Evolutionary conservation across 2,329 filamentous ascomycete genomes (phyloP), one percentile per base, ranked within the genome.

Genomic region (Periconia macrospinosa): DNA sequence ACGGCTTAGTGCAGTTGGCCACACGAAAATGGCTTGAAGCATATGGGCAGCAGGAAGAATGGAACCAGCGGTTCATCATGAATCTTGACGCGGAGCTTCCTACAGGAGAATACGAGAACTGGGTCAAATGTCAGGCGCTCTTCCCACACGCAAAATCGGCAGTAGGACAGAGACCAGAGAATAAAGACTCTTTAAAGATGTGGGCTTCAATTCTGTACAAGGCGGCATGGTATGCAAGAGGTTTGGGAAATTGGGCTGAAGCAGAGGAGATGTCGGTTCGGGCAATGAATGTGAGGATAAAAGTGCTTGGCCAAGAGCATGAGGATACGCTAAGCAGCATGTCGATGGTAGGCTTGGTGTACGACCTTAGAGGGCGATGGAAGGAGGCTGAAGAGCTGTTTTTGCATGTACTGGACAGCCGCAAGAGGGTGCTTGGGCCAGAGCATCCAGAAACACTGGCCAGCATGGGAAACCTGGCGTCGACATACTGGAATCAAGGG

Each of bases 91-190:
- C 13, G 15, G 43, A 27, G 17, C 48, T 54, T 20, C 54, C 54
- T 2, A 49, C 10, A 35, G 47, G 44, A 40, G 18, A 51, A n/a
- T 49, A 50, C 40, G 47, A 50, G 30, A 56, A 56, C 30, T 72
- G 65, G 69, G 23, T 54, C 46, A 62, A 14, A 30, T 74, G 68
- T 47, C 58, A 59, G 47, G 27, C 44, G n/a, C 64, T 74, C 8
- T 68, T 67, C 45, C 57, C 70, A 40, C 69, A 74, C 59, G 67
- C 59, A 1, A 48, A 53, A 47, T 54, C 37, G 46, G 52, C 52
- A 14, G 18, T 30, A 13, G 48, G 50, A 1, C 48, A 51, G 43
- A 7, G 15, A 17, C 48, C 52, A 3, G 19, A 51, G 27, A 43
- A 35, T 3, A 1, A 47, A 35, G 20, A 43, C 19, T 42, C 44